These are phyloP conservation scores for Backusella macrospora DNA, from an alignment of 192 early-diverging fungal genomes.

Conservation along the genomic window DNA sequence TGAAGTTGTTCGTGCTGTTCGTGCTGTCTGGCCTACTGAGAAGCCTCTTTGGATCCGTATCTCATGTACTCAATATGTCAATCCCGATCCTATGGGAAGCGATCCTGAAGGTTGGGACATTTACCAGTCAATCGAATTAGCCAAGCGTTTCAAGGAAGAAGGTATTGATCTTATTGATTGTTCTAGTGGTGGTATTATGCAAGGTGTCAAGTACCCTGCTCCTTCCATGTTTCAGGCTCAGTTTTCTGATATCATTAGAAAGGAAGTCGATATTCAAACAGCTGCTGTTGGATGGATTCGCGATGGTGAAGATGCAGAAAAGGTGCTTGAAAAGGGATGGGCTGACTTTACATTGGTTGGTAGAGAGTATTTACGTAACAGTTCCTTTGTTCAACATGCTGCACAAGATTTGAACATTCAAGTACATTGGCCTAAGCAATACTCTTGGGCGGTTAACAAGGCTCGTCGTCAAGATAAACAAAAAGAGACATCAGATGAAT, in stretches of 20 bases:
- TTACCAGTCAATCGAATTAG: conserved; percentile 70
- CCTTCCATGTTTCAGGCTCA: conserved; percentile 64
- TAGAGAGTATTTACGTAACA: conserved; percentile 67
- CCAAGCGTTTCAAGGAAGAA: conserved; percentile 49
- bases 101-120: conserved; percentile 67
- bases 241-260: conserved; percentile 62
- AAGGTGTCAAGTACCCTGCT: not conserved
- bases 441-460: conserved; percentile 43
- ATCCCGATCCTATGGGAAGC: conserved; percentile 40
- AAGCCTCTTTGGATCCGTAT: conserved; percentile 87
- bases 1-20: conserved; percentile 62
- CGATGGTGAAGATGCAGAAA: conserved; percentile 66
- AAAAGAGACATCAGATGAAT: too few species aligned
- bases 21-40: conserved; percentile 69
- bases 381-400: conserved; percentile 64
- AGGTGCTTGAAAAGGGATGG: conserved; percentile 54
- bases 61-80: conserved; percentile 71
- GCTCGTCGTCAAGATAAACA: too few species aligned
- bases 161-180: conserved; percentile 85
- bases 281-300: conserved; percentile 73
- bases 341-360: conserved; percentile 78
- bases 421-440: conserved; percentile 64
- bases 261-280: conserved; percentile 54
- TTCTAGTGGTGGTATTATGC: conserved; percentile 68
- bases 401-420: conserved; percentile 67